Evolutionary conservation across 148 eudicot species (phyloP).

Genomic region (Vaccinium macrocarpon): DNA sequence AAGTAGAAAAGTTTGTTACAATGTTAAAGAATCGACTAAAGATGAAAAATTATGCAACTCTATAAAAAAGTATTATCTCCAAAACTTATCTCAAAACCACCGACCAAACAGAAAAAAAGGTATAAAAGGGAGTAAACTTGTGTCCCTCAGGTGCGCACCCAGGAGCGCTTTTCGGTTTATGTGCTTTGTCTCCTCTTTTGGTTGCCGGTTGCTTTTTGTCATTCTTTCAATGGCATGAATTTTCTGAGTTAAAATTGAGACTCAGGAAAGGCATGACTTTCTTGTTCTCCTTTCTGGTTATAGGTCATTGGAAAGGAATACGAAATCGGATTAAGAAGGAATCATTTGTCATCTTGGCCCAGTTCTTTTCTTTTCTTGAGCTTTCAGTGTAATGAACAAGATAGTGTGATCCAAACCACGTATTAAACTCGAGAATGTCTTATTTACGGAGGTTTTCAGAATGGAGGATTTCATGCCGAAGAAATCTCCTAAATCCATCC

Average conservation of each 20-base stretch:
- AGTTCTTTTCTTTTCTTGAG: not conserved
- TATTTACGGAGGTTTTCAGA: no score
- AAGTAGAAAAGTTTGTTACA: no score
- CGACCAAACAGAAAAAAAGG: no score
- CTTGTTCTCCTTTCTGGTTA: constrained; percentile 11
- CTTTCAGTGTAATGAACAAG: not conserved
- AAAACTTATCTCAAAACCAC: no score
- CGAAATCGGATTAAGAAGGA: not conserved
- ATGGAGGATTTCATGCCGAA: no score
- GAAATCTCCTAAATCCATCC: no score
- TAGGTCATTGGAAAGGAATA: not conserved
- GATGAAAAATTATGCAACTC: no score
- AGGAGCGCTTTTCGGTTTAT: not conserved
- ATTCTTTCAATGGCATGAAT: not conserved
- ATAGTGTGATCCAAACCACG: not conserved
- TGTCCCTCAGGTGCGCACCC: not conserved
- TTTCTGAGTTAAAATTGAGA: not conserved
- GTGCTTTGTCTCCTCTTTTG: constrained; percentile 5
- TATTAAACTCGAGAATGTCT: no score
- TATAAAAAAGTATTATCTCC: no score
- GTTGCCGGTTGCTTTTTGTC: not conserved
- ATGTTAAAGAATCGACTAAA: no score
- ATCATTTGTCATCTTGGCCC: not conserved
- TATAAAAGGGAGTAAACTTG: not conserved
- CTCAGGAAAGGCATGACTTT: not conserved